A percentile compares a stretch with the other conserved stretches of the same genome.
Conservation (phyloP, 768 basidiomycete species). For the Antrodiella citrinella region DNA sequence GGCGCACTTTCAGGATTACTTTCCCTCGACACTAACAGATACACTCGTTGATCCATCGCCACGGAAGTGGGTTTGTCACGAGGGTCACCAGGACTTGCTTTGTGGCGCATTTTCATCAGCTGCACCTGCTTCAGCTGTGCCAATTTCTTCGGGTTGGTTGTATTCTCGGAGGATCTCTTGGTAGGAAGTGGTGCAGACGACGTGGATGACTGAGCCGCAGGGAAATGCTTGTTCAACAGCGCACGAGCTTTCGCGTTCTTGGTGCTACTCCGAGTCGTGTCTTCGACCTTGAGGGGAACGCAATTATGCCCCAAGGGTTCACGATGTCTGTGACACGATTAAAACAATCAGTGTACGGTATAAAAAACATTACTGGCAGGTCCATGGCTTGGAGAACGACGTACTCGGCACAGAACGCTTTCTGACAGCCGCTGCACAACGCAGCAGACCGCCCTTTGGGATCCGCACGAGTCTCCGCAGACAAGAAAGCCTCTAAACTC, state of each 20-base stretch:
- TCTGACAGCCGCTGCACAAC: conserved; percentile 44
- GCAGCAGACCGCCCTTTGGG: conserved; percentile 22
- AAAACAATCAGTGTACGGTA: too few relatives aligned
- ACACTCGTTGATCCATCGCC: conserved; percentile 48
- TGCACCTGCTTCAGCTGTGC: conserved; percentile 50
- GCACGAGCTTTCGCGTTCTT: conserved; percentile 43
- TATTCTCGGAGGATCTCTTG: conserved; percentile 19
- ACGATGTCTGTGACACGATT: conserved; percentile 57
- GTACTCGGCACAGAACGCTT: conserved; percentile 60
- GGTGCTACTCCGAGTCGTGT: conserved; percentile 14
- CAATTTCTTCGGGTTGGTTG: conserved; percentile 44
- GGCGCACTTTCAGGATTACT: conserved; percentile 30
- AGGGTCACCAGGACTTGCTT: conserved; percentile 54
- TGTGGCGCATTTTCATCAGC: conserved; percentile 69
- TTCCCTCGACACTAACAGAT: conserved; percentile 38
- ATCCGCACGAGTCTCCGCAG: conserved; percentile 17
- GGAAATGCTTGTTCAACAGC: conserved; percentile 47
- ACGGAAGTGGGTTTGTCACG: conserved; percentile 42
- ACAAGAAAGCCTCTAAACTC: conserved; percentile 36
- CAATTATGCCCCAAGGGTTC: conserved; percentile 58
- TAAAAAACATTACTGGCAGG: too few relatives aligned
- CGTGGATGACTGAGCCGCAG: conserved; percentile 15
- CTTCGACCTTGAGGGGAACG: conserved; percentile 1
- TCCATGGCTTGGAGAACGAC: conserved; percentile 8
- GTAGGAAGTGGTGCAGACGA: conserved; percentile 2